phyloP scores from a whole-genome alignment of 306 rosid species.

The Quercus parvula region DNA sequence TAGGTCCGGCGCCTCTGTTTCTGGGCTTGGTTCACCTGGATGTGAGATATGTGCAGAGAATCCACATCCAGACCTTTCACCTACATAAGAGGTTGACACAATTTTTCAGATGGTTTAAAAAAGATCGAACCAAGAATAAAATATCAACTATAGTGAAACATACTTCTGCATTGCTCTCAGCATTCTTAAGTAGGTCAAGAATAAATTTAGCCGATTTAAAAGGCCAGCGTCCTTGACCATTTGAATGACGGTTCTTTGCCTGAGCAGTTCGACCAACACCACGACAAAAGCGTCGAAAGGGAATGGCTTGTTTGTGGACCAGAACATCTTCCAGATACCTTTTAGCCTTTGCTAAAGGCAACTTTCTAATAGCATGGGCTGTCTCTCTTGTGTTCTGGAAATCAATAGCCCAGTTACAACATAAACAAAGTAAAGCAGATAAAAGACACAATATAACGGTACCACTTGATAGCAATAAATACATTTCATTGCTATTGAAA shows the following conservation, averaged over 20 bases:
- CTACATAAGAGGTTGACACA: slow-evolving; percentile 16
- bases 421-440: neutral
- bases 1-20: slow-evolving; percentile 56
- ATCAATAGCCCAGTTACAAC: neutral
- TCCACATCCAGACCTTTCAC: slow-evolving; percentile 62
- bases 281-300: slow-evolving; percentile 48
- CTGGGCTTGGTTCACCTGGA: slow-evolving; percentile 56
- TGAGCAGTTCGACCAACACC: slow-evolving; percentile 58
- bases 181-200: slow-evolving; percentile 49
- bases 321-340: slow-evolving; percentile 56
- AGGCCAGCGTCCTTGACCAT: slow-evolving; percentile 62
- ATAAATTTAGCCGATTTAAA: slow-evolving; percentile 46
- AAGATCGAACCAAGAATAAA: neutral
- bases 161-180: slow-evolving; percentile 56
- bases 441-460: neutral
- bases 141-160: neutral
- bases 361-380: slow-evolving; percentile 44
- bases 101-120: neutral
- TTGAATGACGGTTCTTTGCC: slow-evolving; percentile 53
- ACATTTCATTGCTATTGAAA: neutral
- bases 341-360: slow-evolving; percentile 48
- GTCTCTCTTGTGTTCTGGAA: slow-evolving; percentile 52
- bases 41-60: slow-evolving; percentile 39
- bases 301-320: slow-evolving; percentile 59
- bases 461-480: neutral